These are phyloP conservation scores for Gossypioides kirkii DNA, from an alignment of 345 rosid genomes.

Conservation along the genomic window DNA sequence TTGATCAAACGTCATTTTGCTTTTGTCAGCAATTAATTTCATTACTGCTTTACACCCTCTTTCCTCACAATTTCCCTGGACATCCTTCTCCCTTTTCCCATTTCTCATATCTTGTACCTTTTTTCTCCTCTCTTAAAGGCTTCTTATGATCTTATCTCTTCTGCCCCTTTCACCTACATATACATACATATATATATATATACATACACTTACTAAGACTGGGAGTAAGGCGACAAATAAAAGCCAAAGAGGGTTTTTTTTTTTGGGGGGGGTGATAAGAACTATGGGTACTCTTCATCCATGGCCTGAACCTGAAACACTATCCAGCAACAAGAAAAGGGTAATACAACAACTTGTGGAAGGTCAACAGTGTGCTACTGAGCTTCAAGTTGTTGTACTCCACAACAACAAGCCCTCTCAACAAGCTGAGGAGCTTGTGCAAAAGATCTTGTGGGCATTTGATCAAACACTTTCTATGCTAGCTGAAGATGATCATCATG, in stretches of 20 bases:
- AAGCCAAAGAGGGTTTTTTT: too few relatives aligned
- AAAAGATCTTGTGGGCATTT: slow-evolving; percentile 46
- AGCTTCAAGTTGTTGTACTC: slow-evolving; percentile 38
- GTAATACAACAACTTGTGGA: slow-evolving; percentile 34
- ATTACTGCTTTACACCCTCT: neutral
- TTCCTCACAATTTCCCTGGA: slow-evolving; percentile 35
- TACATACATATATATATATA: neutral
- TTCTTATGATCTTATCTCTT: slow-evolving; percentile 13
- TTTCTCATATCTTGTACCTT: neutral
- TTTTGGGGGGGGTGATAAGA: neutral
- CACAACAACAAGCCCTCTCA: slow-evolving; percentile 18
- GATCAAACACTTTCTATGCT: slow-evolving; percentile 31
- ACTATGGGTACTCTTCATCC: slow-evolving; percentile 16
- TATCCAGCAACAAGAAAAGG: slow-evolving; percentile 21
- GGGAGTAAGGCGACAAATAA: neutral
- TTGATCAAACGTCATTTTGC: slow-evolving; percentile 6
- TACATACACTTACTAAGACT: too few relatives aligned
- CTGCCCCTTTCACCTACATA: slow-evolving; percentile 19
- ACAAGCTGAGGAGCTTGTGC: slow-evolving; percentile 29
- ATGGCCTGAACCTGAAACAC: slow-evolving; percentile 10
- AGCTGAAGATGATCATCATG: neutral
- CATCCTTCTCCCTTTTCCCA: slow-evolving; percentile 33
- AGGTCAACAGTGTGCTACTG: slow-evolving; percentile 36
- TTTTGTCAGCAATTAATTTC: slow-evolving; percentile 14
- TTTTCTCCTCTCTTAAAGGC: neutral